Evolutionary conservation across 2,329 filamentous ascomycete genomes (phyloP).

Genomic region (Plenodomus biglobosus): DNA sequence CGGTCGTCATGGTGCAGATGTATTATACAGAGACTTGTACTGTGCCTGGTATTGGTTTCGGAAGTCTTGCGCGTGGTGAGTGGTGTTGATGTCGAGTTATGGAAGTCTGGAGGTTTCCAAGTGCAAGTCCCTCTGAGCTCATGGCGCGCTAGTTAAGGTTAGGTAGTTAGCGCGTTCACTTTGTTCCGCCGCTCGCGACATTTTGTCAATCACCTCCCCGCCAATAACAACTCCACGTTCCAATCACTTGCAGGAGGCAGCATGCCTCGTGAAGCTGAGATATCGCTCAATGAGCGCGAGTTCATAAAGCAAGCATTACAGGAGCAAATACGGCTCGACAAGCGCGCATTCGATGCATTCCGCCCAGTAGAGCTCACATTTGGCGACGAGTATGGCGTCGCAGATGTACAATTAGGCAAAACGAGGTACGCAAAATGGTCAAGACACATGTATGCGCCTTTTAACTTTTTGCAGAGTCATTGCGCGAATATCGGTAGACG

Average conservation of each 20-base stretch:
- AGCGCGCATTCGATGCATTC: constrained; percentile 77
- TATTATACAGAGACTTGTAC: neutral
- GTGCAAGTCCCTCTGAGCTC: constrained; percentile 5
- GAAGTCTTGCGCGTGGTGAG: constrained; percentile 31
- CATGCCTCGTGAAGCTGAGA: constrained; percentile 92
- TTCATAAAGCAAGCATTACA: constrained; percentile 83
- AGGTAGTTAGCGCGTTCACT: constrained; percentile 16
- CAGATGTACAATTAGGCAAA: constrained; percentile 84
- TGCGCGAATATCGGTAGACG: constrained; percentile 83
- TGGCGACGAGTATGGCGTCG: constrained; percentile 87
- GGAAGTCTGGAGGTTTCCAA: constrained; percentile 3
- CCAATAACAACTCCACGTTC: constrained; percentile 8
- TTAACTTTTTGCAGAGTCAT: constrained; percentile 63
- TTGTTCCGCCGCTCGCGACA: constrained; percentile 30
- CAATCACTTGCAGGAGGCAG: constrained; percentile 22
- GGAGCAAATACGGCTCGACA: constrained; percentile 80
- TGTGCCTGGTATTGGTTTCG: constrained; percentile 19
- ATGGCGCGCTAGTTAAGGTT: constrained; percentile 21
- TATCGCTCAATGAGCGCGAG: constrained; percentile 82
- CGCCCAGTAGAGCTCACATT: constrained; percentile 76
- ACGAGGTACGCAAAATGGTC: constrained; percentile 63
- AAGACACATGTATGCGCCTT: neutral
- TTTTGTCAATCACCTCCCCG: constrained; percentile 18
- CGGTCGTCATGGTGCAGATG: constrained; percentile 51
- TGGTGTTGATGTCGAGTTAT: constrained; percentile 8